These are phyloP conservation scores for Globisporangium heterothallicum DNA, from an alignment of 352 stramenopile species.

Conservation along the genomic window DNA sequence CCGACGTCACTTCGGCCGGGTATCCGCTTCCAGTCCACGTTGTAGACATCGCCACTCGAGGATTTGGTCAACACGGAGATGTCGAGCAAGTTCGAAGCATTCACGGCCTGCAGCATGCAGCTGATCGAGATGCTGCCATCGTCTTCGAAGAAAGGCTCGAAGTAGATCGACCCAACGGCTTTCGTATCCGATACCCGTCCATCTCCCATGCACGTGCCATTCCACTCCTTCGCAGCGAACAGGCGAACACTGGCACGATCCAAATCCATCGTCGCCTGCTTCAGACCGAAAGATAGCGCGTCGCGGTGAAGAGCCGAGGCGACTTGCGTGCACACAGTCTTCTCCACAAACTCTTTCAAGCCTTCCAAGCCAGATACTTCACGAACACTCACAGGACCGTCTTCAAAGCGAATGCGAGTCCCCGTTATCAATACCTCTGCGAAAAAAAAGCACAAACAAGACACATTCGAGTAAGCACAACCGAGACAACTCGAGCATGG, in stretches of 20 bases:
- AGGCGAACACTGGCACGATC: slow-evolving; percentile 71
- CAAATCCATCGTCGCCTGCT: slow-evolving; percentile 73
- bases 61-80: slow-evolving; percentile 34
- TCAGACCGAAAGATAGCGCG: slow-evolving; percentile 64
- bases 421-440: slow-evolving; percentile 75
- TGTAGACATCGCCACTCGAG: slow-evolving; percentile 40
- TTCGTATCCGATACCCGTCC: slow-evolving; percentile 75
- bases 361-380: slow-evolving; percentile 58
- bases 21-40: slow-evolving; percentile 79
- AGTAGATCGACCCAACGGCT: slow-evolving; percentile 56
- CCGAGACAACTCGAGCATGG: background rate
- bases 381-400: slow-evolving; percentile 44
- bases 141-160: slow-evolving; percentile 63
- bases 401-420: slow-evolving; percentile 71
- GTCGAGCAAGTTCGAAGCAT: slow-evolving; percentile 29
- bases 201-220: slow-evolving; percentile 82
- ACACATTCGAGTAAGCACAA: background rate
- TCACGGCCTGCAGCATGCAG: slow-evolving; percentile 68
- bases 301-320: slow-evolving; percentile 63
- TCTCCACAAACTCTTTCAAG: slow-evolving; percentile 65
- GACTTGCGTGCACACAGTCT: slow-evolving; percentile 72
- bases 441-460: background rate
- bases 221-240: slow-evolving; percentile 71
- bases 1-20: slow-evolving; percentile 58
- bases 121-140: slow-evolving; percentile 55